Evolutionary conservation across 306 rosid genomes (phyloP).

Genomic region (Quercus rubra): DNA sequence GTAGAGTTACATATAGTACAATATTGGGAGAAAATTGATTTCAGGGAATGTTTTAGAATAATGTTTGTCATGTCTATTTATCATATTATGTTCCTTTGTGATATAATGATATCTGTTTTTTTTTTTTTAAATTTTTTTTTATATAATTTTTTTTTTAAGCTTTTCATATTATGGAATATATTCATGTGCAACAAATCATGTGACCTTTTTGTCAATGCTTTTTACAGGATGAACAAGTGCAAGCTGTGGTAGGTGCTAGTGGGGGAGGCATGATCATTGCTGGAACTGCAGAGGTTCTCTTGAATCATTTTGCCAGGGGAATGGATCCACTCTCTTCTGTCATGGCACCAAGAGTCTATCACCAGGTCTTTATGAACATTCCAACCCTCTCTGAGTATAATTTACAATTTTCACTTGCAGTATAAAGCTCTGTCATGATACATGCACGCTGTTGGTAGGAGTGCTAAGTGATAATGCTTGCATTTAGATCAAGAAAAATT

Average conservation of each 20-base stretch:
- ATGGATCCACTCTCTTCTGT: conserved; percentile 71
- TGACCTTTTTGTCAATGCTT: background rate
- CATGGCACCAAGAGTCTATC: conserved; percentile 75
- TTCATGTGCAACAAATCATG: conserved; percentile 2
- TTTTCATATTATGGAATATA: background rate
- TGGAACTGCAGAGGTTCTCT: conserved; percentile 61
- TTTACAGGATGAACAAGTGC: conserved; percentile 53
- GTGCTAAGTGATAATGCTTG: background rate
- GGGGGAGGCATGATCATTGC: conserved; percentile 67
- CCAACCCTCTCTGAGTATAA: background rate
- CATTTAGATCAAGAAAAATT: background rate
- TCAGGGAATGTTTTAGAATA: background rate
- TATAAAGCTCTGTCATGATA: background rate
- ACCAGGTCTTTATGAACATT: conserved; percentile 42
- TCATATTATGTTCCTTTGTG: no score
- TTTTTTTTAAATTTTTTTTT: no score
- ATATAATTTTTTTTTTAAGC: no score
- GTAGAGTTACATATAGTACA: background rate
- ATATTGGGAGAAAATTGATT: background rate
- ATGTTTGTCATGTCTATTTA: background rate
- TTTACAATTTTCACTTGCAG: background rate
- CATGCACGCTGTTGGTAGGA: background rate
- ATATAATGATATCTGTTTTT: no score
- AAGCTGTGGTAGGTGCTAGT: conserved; percentile 81
- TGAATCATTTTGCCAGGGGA: conserved; percentile 78